Evolutionary conservation across 2,329 filamentous ascomycete species (phyloP).

Genomic region (Colletotrichum liriopes): DNA sequence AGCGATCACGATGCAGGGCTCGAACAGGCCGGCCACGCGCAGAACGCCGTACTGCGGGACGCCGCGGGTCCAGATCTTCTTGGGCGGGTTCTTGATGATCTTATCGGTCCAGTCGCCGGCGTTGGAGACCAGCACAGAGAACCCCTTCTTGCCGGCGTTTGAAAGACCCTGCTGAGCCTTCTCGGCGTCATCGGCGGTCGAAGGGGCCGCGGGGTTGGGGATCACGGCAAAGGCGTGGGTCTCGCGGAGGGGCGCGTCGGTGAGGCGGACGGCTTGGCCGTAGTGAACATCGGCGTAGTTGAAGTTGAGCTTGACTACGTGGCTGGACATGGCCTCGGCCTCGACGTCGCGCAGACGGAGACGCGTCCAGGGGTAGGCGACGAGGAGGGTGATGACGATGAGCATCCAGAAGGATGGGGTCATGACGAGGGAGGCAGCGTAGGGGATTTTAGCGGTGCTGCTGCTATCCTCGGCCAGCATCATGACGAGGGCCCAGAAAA

Average conservation of each 20-base stretch:
- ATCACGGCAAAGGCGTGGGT: slow-evolving; percentile 86
- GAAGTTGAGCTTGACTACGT: slow-evolving; percentile 81
- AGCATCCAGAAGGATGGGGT: slow-evolving; percentile 77
- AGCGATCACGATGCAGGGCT: slow-evolving; percentile 75
- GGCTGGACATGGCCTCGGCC: slow-evolving; percentile 77
- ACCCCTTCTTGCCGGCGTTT: slow-evolving; percentile 64
- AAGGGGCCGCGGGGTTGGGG: slow-evolving; percentile 62
- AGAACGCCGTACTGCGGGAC: slow-evolving; percentile 78
- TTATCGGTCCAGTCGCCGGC: slow-evolving; percentile 82
- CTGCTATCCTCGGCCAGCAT: slow-evolving; percentile 68
- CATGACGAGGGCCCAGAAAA: slow-evolving; percentile 74
- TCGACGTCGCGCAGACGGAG: slow-evolving; percentile 78
- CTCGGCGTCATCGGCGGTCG: slow-evolving; percentile 28
- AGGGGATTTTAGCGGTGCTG: slow-evolving; percentile 50
- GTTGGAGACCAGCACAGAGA: slow-evolving; percentile 79
- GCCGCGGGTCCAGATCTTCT: slow-evolving; percentile 77
- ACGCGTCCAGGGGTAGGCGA: slow-evolving; percentile 81
- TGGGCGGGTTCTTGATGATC: slow-evolving; percentile 74
- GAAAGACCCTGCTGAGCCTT: slow-evolving; percentile 42
- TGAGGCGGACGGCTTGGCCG: slow-evolving; percentile 72
- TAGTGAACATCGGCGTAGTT: slow-evolving; percentile 72
- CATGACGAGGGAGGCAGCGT: slow-evolving; percentile 55
- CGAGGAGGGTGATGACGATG: slow-evolving; percentile 72
- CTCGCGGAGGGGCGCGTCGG: slow-evolving; percentile 75
- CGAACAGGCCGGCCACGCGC: slow-evolving; percentile 77